Evolutionary conservation across 352 stramenopile genomes (phyloP).

Genomic region (Pythium pectinolyticum): DNA sequence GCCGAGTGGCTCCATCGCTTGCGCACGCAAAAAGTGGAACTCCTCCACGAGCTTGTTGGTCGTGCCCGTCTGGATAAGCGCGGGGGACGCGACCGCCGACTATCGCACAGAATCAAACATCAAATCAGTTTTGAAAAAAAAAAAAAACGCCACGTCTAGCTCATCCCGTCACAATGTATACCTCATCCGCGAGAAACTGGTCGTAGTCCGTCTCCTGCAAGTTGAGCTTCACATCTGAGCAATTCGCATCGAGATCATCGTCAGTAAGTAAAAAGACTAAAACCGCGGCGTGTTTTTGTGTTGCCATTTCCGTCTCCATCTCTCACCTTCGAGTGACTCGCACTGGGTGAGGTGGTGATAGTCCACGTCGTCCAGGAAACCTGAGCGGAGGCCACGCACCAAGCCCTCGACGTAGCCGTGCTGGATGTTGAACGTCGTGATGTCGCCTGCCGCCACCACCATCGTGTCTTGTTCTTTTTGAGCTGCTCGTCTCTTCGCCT

Average conservation of each 20-base stretch:
- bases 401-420: conserved; percentile 97
- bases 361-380: conserved; percentile 88
- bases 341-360: conserved; percentile 90
- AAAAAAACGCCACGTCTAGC: conserved; percentile 11
- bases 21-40: conserved; percentile 96
- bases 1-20: conserved; percentile 94
- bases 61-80: conserved; percentile 82
- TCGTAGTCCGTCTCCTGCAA: conserved; percentile 98
- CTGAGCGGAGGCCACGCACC: conserved; percentile 94
- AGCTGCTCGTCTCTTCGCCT: neutral
- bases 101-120: conserved; percentile 23
- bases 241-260: neutral
- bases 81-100: conserved; percentile 65
- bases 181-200: conserved; percentile 94
- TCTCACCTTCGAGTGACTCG: conserved; percentile 86
- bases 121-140: neutral
- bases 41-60: conserved; percentile 92
- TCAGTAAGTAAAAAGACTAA: too few relatives aligned
- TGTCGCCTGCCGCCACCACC: conserved; percentile 79
- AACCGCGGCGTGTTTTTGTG: too few relatives aligned
- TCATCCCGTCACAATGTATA: conserved; percentile 24
- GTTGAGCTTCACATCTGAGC: conserved; percentile 90
- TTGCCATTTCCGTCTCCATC: neutral
- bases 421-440: conserved; percentile 97
- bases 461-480: conserved; percentile 36